Evolutionary conservation across 352 stramenopile species (phyloP).

Genomic region (Peronospora farinosa): DNA sequence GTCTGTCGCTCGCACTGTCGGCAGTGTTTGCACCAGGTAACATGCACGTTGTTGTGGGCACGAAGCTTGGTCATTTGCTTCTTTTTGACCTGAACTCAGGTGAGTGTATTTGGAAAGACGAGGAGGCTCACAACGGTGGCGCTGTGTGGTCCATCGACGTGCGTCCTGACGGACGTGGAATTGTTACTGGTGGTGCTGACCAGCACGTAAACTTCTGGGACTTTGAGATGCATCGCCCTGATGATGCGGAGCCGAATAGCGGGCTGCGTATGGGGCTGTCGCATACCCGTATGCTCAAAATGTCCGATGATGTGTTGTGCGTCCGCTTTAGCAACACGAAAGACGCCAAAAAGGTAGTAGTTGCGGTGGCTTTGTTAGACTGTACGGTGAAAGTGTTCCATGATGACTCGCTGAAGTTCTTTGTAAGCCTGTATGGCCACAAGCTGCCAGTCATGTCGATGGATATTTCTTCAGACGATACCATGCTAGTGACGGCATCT

Average conservation of each 20-base stretch:
- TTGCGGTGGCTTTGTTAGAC: conserved; percentile 91
- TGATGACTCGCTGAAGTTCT: conserved; percentile 99
- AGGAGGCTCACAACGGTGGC: conserved; percentile 86
- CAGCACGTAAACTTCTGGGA: conserved; percentile 99
- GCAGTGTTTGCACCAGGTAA: conserved; percentile 94
- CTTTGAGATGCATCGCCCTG: conserved; percentile 86
- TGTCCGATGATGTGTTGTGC: conserved; percentile 97
- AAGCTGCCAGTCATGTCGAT: conserved; percentile 97
- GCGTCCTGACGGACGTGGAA: conserved; percentile 82
- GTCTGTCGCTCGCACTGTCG: conserved; percentile 87
- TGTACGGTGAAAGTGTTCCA: conserved; percentile 99
- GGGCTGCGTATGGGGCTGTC: conserved; percentile 88
- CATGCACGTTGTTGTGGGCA: conserved; percentile 95
- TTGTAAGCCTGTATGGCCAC: conserved; percentile 98
- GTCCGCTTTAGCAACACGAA: conserved; percentile 94
- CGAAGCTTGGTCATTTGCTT: conserved; percentile 92
- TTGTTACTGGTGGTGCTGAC: conserved; percentile 95
- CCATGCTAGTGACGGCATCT: conserved; percentile 94
- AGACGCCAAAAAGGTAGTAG: conserved; percentile 81
- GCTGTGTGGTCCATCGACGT: conserved; percentile 97
- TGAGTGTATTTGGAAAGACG: conserved; percentile 88
- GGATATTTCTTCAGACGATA: conserved; percentile 96
- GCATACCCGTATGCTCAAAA: conserved; percentile 95
- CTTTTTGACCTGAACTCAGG: conserved; percentile 94
- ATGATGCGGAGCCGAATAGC: conserved; percentile 32